A percentile compares a stretch with the other conserved stretches of the same genome.
Evolutionary conservation across 2,329 filamentous ascomycete species (phyloP).

Genomic region (Stemphylium lycopersici): DNA sequence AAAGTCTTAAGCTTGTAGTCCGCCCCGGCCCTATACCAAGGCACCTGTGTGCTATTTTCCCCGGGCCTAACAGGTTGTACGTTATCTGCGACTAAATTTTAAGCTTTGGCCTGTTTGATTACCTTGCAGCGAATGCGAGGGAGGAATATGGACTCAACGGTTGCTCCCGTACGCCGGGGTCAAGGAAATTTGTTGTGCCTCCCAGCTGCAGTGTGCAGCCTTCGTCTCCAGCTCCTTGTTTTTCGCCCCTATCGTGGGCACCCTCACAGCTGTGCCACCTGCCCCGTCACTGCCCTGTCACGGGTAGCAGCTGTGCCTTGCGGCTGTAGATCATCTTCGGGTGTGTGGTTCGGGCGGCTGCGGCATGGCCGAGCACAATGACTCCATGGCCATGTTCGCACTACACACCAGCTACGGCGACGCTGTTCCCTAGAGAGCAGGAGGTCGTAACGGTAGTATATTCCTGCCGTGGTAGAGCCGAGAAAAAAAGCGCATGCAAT

Average conservation of each 20-base stretch:
- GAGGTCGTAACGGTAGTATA: conserved; percentile 3
- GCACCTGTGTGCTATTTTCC: background rate
- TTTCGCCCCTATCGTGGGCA: background rate
- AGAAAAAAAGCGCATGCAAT: background rate
- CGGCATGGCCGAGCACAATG: background rate
- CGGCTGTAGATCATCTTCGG: background rate
- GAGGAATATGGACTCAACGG: conserved; percentile 10
- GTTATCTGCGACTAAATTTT: conserved; percentile 6
- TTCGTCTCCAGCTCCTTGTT: background rate
- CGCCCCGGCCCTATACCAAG: background rate
- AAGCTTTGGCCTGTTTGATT: conserved; percentile 9
- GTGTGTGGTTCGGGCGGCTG: background rate
- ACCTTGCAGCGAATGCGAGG: conserved; percentile 7
- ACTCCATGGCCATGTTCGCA: background rate
- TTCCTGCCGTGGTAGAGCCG: conserved; percentile 2
- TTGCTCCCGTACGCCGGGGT: conserved; percentile 9
- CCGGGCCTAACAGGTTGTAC: conserved; percentile 3
- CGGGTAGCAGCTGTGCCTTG: too few relatives aligned
- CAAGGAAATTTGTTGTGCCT: background rate
- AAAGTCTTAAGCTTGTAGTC: conserved; percentile 13
- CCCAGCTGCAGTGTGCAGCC: conserved; percentile 2
- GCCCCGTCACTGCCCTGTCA: too few relatives aligned
- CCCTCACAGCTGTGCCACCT: background rate
- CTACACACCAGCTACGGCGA: background rate
- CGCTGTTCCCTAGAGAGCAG: conserved; percentile 15